A percentile compares a stretch with the other conserved stretches of the same genome.
phyloP scores from a whole-genome alignment of 495 filamentous ascomycete genomes.

The Glonium stellatum region DNA sequence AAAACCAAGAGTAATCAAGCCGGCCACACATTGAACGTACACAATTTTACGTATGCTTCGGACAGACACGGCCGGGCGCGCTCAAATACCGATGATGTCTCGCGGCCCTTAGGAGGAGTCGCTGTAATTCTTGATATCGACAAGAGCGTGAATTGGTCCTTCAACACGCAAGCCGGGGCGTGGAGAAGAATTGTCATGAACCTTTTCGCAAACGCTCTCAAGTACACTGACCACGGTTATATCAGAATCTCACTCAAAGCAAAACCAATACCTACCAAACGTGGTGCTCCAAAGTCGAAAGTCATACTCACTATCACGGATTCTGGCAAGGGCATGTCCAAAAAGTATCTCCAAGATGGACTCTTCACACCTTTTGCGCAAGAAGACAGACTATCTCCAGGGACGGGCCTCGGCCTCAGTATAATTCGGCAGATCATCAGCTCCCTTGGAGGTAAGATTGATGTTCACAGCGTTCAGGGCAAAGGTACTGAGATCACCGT shows the following conservation, averaged over 20 bases:
- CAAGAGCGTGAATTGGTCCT: conserved; percentile 14
- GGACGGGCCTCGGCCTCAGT: conserved; percentile 34
- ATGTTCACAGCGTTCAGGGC: conserved; percentile 16
- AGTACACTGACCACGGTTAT: conserved; percentile 31
- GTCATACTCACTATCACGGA: conserved; percentile 27
- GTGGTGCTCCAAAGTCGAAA: not conserved
- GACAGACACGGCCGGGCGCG: not conserved
- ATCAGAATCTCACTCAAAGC: conserved; percentile 28
- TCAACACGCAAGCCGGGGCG: conserved; percentile 15
- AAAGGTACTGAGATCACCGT: conserved; percentile 28
- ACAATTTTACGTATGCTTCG: not conserved
- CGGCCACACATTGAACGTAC: not conserved
- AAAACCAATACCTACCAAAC: not conserved
- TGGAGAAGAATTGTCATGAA: conserved; percentile 30
- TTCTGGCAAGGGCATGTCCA: conserved; percentile 31
- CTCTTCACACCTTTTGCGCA: conserved; percentile 33
- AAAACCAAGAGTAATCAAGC: not conserved
- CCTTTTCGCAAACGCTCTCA: conserved; percentile 34
- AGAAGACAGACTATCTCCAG: conserved; percentile 29
- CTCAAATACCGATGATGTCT: not conserved
- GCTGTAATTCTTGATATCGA: conserved; percentile 20
- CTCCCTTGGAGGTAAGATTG: conserved; percentile 25
- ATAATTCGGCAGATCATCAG: conserved; percentile 33
- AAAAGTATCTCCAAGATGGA: conserved; percentile 24
- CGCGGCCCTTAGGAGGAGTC: not conserved